Base-by-base conservation (phyloP, 495 filamentous ascomycete genomes). In the Diplogelasinospora grovesii region DNA sequence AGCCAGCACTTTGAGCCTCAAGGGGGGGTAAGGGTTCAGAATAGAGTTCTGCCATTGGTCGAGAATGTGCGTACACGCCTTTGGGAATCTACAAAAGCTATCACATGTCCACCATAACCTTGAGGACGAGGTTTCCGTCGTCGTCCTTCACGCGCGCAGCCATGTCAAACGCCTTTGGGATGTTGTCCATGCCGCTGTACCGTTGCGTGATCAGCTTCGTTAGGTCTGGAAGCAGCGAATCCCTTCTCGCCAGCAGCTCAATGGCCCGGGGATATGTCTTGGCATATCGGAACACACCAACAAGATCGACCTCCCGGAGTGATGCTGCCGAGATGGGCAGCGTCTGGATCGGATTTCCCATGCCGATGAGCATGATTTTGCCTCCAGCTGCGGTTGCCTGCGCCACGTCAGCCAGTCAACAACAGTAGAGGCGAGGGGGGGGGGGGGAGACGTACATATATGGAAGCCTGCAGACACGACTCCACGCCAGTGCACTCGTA, bases 401-500 rank as follows among this genome's bases (percentile, higher is more conserved):
- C 22, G 19, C 0, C 23, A 10, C 4, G 14, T 29, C 16, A 38
- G 15, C 23, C 15, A 7, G 43, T 1, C 16, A 27, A 35, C 20
- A 13, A 34, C 28, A 20, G n/a, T n/a, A n/a, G n/a, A n/a, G n/a
- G n/a, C n/a, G n/a, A n/a, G n/a, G n/a, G n/a, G n/a, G n/a, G n/a
- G 20, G 14, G 23, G 20, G 23, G 36, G 18, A 23, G 10, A 52
- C 62, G 62, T 46, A 75, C 85, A 54, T 89, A 94, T 46, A 97
- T 95, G 7, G 84, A 78, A n/a, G 82, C 77, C 59, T 95, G 88
- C 30, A 93, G 68, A 50, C 89, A 95, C 3, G 80, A 72, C 34
- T 90, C 86, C 3, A 89, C 86, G 20, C 90, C 90, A 0, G 90
- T 95, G 57, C 90, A 95, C 60, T 97, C 90, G 58, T 86, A 94